These are phyloP conservation scores for Testicularia cyperi DNA, from an alignment of 1,284 basidiomycete species.

Conservation along the genomic window DNA sequence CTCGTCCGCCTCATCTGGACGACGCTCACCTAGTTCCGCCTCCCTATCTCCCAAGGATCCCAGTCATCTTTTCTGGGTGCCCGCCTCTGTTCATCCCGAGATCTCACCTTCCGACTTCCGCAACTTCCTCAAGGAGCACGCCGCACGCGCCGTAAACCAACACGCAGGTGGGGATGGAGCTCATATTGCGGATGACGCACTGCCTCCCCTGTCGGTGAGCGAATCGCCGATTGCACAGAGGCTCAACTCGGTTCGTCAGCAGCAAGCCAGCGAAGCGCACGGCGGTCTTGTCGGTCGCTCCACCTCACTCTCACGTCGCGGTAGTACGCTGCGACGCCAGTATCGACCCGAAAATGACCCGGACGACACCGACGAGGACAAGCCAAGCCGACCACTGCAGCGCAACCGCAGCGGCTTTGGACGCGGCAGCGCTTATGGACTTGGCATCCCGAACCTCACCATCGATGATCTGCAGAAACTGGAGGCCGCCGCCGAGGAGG, in stretches of 20 bases:
- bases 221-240: constrained; percentile 36
- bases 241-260: constrained; percentile 30
- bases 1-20: constrained; percentile 3
- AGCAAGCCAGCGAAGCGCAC: constrained; percentile 12
- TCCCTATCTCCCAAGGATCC: constrained; percentile 44
- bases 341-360: constrained; percentile 70
- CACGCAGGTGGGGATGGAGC: constrained; percentile 10
- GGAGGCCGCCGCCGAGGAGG: constrained; percentile 84
- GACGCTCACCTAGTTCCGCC: not conserved
- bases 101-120: constrained; percentile 95
- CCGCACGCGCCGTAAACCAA: constrained; percentile 62
- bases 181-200: constrained; percentile 1
- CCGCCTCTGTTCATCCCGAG: constrained; percentile 91
- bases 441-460: constrained; percentile 68
- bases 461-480: constrained; percentile 88
- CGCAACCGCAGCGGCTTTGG: constrained; percentile 29
- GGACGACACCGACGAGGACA: constrained; percentile 65
- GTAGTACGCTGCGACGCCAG: constrained; percentile 54
- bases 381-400: constrained; percentile 19
- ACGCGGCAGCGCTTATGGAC: constrained; percentile 8
- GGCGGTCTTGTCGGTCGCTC: constrained; percentile 33
- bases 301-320: constrained; percentile 50
- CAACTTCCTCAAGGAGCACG: constrained; percentile 89
- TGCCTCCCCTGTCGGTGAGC: constrained; percentile 11
- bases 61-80: constrained; percentile 87